A percentile compares a stretch with the other conserved stretches of the same genome.
phyloP scores from a whole-genome alignment of 1,139 yeast genomes.

The Magnusiomyces tetraspermus region DNA sequence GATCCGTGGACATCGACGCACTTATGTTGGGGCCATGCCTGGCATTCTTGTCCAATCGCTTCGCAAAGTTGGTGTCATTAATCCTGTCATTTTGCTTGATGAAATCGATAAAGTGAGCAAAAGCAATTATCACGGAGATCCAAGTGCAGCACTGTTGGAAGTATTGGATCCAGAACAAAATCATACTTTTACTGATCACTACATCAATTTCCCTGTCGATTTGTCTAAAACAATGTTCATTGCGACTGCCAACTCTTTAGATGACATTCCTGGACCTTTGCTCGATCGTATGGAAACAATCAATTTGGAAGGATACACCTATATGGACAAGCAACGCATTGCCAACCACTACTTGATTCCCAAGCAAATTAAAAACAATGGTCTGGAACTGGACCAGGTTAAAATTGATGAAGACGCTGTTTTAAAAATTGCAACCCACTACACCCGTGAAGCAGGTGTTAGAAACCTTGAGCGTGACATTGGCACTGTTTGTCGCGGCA shows the following conservation, averaged over 20 bases:
- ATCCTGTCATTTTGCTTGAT: conserved; percentile 81
- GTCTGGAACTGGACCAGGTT: conserved; percentile 41
- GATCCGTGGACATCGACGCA: conserved; percentile 84
- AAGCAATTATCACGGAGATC: conserved; percentile 65
- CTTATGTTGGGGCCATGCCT: conserved; percentile 92
- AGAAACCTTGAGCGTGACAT: conserved; percentile 64
- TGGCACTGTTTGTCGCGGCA: conserved; percentile 66
- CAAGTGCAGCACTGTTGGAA: conserved; percentile 82
- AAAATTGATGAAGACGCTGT: conserved; percentile 41
- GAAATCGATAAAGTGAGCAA: conserved; percentile 75
- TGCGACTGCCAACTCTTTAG: conserved; percentile 84
- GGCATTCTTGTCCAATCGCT: conserved; percentile 75
- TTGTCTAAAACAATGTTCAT: conserved; percentile 74
- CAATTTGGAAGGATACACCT: conserved; percentile 71
- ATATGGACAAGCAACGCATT: conserved; percentile 66
- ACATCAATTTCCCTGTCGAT: conserved; percentile 80
- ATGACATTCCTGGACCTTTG: conserved; percentile 66
- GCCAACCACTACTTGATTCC: conserved; percentile 67
- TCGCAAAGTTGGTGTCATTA: conserved; percentile 69
- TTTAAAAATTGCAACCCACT: conserved; percentile 54
- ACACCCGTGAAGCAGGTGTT: conserved; percentile 85
- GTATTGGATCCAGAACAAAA: conserved; percentile 92
- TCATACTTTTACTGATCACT: conserved; percentile 68
- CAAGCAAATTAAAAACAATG: conserved; percentile 66
- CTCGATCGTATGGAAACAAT: conserved; percentile 83